Evolutionary conservation across 2,329 filamentous ascomycete genomes (phyloP).

Genomic region (Cryoendolithus antarcticus): DNA sequence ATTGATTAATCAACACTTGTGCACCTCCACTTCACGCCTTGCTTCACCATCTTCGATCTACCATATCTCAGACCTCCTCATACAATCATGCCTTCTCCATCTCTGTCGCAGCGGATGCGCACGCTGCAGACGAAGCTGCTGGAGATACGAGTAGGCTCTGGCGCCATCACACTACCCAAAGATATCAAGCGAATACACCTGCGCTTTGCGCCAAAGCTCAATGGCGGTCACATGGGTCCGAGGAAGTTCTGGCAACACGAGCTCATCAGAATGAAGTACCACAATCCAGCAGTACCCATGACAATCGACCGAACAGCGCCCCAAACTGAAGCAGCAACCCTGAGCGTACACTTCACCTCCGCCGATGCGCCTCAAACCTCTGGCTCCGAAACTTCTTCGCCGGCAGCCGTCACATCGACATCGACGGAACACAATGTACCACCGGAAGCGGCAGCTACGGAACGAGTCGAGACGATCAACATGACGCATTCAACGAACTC

Average conservation of each 20-base stretch:
- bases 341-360: constrained; percentile 51
- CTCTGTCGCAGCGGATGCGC: constrained; percentile 52
- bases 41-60: too few relatives aligned
- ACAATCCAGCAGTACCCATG: constrained; percentile 80
- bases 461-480: constrained; percentile 31
- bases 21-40: too few relatives aligned
- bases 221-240: constrained; percentile 59
- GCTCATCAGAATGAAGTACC: constrained; percentile 80
- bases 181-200: constrained; percentile 65
- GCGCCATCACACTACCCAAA: constrained; percentile 67
- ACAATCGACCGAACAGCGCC: constrained; percentile 58
- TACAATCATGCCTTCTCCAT: constrained; percentile 1
- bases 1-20: too few relatives aligned
- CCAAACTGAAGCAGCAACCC: constrained; percentile 43
- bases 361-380: constrained; percentile 16
- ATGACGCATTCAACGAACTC: constrained; percentile 51
- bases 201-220: constrained; percentile 51
- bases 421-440: constrained; percentile 17
- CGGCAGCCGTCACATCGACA: constrained; percentile 16
- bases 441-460: constrained; percentile 18
- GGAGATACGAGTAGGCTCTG: constrained; percentile 64
- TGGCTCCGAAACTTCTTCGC: constrained; percentile 16
- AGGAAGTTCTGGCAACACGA: constrained; percentile 81
- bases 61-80: too few relatives aligned
- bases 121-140: constrained; percentile 63